Conservation (phyloP, 2,329 filamentous ascomycete species). For the Huntiella abstrusa region DNA sequence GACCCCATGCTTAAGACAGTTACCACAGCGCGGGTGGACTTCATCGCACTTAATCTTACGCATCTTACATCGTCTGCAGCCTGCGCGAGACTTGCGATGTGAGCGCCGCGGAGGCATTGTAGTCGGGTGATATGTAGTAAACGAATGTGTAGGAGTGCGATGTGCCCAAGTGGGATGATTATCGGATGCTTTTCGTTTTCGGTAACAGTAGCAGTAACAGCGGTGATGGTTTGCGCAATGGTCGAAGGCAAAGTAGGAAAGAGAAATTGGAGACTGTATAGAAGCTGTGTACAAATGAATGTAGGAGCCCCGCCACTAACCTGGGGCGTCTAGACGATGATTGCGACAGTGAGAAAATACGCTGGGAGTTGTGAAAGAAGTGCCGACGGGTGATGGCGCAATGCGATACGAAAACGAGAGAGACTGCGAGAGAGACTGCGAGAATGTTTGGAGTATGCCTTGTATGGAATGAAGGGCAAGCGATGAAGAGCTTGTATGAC, state of each 20-base stretch:
- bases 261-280: background rate
- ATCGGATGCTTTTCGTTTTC: no score
- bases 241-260: background rate
- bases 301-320: background rate
- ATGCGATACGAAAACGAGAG: constrained; percentile 8
- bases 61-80: constrained; percentile 46
- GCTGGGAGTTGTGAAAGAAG: background rate
- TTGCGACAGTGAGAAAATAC: background rate
- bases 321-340: background rate
- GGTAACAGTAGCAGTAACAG: no score
- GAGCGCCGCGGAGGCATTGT: constrained; percentile 45
- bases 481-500: background rate
- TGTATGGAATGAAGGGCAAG: no score
- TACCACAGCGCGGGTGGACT: constrained; percentile 43
- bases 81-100: constrained; percentile 51
- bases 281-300: background rate
- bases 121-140: background rate
- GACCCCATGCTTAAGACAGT: constrained; percentile 49
- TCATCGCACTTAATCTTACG: constrained; percentile 58
- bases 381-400: background rate
- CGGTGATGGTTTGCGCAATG: background rate
- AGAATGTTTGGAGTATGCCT: constrained; percentile 9
- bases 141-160: background rate
- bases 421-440: constrained; percentile 14
- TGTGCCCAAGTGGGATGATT: no score